Evolutionary conservation across 345 rosid genomes (phyloP), one percentile per base, ranked within the genome.

Genomic region (Rhizophora mangle): DNA sequence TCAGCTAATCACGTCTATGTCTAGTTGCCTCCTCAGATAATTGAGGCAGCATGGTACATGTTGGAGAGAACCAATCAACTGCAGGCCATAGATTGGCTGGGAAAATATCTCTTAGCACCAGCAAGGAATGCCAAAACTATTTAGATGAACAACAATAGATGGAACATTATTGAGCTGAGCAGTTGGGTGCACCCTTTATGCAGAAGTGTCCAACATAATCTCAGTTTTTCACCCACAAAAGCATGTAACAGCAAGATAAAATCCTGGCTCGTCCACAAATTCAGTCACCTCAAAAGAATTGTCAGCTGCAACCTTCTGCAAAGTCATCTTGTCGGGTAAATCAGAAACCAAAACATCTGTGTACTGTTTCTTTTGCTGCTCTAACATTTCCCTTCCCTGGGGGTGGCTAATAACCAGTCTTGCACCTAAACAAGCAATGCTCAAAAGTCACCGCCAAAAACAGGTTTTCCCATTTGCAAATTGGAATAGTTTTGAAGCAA

Each of bases 331-430:
- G 73, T 91, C 97, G 20, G 98, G 96, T 81, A 94, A 86, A 63
- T 89, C 82, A 30, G 96, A 86, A 16, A 87, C 72, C 5, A 95
- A 76, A 47, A 84, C 83, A 60, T 89, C 92, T 1, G 87, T 81
- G 57, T 82, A 82, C 79, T 87, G 86, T 64, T 85, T 73, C 52
- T 79, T 69, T 79, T 89, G 93, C 82, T 81, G 82, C 82, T 83
- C 79, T 69, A 94, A 75, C 36, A 64, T 82, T 76, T 85, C 77
- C 69, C 91, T 86, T 55, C 97, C 98, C 76, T 77, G 89, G 26
- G 89, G 92, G 64, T 94, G 96, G 78, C 97, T 87, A 56, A 89
- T 85, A 5, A 91, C 86, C 32, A 91, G 68, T 77, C 92, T 84
- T 60, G 96, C 96, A 76, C 96, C 98, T 94, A 70, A 32, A 73